phyloP scores from a whole-genome alignment of 306 rosid species.

The Prunus persica region DNA sequence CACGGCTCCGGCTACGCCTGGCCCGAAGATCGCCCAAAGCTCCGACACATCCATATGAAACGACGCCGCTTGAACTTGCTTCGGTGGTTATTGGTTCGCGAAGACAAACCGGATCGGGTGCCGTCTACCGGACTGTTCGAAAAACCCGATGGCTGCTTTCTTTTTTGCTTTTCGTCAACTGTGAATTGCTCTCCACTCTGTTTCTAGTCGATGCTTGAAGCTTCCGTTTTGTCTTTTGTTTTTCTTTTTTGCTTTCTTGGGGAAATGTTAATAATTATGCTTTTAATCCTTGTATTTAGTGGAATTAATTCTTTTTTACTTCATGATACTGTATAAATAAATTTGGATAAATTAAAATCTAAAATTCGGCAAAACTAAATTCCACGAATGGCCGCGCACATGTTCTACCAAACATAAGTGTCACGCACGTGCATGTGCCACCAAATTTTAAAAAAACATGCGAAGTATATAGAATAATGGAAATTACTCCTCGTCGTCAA shows the following conservation, averaged over 20 bases:
- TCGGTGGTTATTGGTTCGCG: neutral
- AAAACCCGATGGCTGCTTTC: neutral
- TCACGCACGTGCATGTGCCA: too few species aligned
- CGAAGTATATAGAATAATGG: too few species aligned
- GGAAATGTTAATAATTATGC: neutral
- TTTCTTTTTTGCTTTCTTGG: neutral
- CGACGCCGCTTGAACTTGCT: neutral
- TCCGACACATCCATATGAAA: constrained; percentile 69
- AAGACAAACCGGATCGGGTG: neutral
- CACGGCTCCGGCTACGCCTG: constrained; percentile 86
- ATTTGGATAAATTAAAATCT: too few species aligned
- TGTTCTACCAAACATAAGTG: too few species aligned
- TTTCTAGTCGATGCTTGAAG: neutral
- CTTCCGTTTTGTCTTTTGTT: neutral
- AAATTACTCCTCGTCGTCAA: too few species aligned
- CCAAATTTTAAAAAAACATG: too few species aligned
- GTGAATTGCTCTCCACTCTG: neutral
- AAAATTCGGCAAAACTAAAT: too few species aligned
- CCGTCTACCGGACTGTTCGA: neutral
- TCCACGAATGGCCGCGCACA: too few species aligned
- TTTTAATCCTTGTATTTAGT: too few species aligned
- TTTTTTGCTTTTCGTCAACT: neutral
- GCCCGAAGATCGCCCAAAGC: constrained; percentile 94
- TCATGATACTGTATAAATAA: neutral
- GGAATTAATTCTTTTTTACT: neutral